Evolutionary conservation across 176 grass and related monocot genomes (phyloP).

Genomic region (Chloris gayana): DNA sequence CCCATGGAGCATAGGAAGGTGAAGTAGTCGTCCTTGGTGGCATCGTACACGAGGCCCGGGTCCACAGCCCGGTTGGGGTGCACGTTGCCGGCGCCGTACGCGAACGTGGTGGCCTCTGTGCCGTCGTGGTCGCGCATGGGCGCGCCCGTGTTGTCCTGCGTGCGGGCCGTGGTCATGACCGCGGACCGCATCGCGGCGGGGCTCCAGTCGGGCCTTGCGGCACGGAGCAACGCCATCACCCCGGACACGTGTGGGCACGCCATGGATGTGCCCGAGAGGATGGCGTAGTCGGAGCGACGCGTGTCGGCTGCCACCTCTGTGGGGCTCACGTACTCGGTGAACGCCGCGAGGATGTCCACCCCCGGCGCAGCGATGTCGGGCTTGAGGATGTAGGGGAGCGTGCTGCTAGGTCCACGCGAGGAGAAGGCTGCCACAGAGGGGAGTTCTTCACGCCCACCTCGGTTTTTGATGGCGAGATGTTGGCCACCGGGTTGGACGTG

Average conservation of each 20-base stretch:
- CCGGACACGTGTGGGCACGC: constrained; percentile 71
- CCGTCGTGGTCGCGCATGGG: constrained; percentile 57
- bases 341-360: constrained; percentile 69
- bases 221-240: constrained; percentile 54
- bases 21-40: constrained; percentile 54
- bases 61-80: constrained; percentile 66
- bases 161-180: constrained; percentile 77
- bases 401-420: constrained; percentile 62
- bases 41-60: constrained; percentile 80
- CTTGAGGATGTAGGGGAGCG: constrained; percentile 60
- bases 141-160: constrained; percentile 57
- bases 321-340: constrained; percentile 51
- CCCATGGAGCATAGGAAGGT: constrained; percentile 70
- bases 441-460: constrained; percentile 63
- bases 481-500: constrained; percentile 43
- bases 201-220: constrained; percentile 66
- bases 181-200: constrained; percentile 65
- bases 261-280: constrained; percentile 82
- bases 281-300: constrained; percentile 52
- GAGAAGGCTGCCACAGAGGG: constrained; percentile 56
- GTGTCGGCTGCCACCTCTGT: constrained; percentile 24
- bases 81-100: constrained; percentile 70
- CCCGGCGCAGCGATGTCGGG: constrained; percentile 73
- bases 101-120: constrained; percentile 51
- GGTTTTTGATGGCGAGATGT: constrained; percentile 60